Evolutionary conservation across 306 rosid species (phyloP).

Genomic region (Echinosophora koreensis): DNA sequence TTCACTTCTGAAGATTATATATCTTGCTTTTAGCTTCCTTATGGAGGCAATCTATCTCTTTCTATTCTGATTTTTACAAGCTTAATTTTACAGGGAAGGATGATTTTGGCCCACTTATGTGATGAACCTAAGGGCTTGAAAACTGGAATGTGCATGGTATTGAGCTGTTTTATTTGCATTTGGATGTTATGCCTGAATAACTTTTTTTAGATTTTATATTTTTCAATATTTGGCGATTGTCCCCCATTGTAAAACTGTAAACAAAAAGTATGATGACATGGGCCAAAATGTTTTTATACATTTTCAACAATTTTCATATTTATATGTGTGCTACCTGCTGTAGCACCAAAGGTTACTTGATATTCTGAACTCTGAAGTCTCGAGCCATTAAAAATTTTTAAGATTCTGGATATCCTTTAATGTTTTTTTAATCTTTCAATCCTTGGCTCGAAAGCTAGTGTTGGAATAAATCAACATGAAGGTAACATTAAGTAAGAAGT

Average conservation of each 20-base stretch:
- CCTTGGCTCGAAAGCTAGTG: too few species aligned
- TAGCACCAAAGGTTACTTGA: not conserved
- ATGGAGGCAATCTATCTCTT: slow-evolving; percentile 20
- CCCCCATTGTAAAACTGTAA: not conserved
- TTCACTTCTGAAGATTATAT: slow-evolving; percentile 12
- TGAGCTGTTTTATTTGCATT: slow-evolving; percentile 36
- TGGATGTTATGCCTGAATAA: slow-evolving; percentile 32
- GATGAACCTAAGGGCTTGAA: slow-evolving; percentile 99
- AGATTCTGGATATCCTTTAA: not conserved
- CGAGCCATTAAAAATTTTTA: not conserved
- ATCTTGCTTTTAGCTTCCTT: slow-evolving; percentile 22
- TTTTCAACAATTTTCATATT: slow-evolving; percentile 13
- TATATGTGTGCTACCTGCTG: slow-evolving; percentile 5
- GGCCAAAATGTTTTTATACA: not conserved
- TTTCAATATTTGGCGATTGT: slow-evolving; percentile 11
- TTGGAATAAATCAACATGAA: too few species aligned
- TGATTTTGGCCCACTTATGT: slow-evolving; percentile 94
- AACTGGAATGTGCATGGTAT: slow-evolving; percentile 99
- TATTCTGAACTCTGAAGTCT: slow-evolving; percentile 15
- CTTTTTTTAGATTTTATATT: slow-evolving; percentile 17
- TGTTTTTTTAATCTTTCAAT: not conserved
- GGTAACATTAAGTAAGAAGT: too few species aligned
- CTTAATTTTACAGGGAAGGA: slow-evolving; percentile 84
- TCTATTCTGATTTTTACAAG: slow-evolving; percentile 24
- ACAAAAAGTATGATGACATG: not conserved